Percentiles rank a stretch among this genome's conserved stretches.
Conservation (phyloP, 176 grass and related monocot genomes). For the Oropetium thomaeum region DNA sequence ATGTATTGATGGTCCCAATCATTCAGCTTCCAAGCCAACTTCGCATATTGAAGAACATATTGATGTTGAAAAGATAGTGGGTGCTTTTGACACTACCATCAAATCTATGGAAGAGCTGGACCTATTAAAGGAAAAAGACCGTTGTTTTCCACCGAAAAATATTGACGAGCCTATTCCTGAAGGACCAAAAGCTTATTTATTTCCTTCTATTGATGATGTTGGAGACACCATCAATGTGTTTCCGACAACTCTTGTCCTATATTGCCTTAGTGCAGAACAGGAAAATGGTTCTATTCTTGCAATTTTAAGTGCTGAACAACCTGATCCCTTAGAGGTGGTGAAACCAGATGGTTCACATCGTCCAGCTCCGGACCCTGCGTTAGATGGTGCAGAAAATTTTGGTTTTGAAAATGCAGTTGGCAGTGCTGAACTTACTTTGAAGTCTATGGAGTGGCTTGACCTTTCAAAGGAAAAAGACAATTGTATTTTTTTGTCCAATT, state of each 20-base stretch:
- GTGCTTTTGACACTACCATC: conserved; percentile 3
- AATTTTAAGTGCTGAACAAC: not conserved
- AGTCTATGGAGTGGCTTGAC: not conserved
- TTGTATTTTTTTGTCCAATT: not conserved
- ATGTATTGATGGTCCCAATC: conserved; percentile 14
- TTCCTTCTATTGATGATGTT: conserved; percentile 8
- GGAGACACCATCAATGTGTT: conserved; percentile 5
- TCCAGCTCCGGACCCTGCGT: not conserved
- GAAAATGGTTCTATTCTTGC: not conserved
- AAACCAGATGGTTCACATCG: conserved; percentile 9
- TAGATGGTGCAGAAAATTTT: not conserved
- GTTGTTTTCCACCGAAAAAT: not conserved
- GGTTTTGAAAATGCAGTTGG: not conserved
- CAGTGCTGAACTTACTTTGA: not conserved
- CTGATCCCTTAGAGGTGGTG: not conserved
- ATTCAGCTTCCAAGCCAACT: conserved; percentile 14
- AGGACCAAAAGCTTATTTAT: not conserved
- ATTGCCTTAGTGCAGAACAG: not conserved
- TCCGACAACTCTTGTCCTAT: not conserved
- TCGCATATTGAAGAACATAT: not conserved
- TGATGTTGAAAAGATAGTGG: not conserved
- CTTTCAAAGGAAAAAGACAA: not conserved
- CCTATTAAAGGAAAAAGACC: not conserved
- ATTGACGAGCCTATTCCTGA: conserved; percentile 2
- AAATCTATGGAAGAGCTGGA: not conserved